Base-by-base conservation (phyloP, 1,284 basidiomycete species). In the Taiwanofungus camphoratus region DNA sequence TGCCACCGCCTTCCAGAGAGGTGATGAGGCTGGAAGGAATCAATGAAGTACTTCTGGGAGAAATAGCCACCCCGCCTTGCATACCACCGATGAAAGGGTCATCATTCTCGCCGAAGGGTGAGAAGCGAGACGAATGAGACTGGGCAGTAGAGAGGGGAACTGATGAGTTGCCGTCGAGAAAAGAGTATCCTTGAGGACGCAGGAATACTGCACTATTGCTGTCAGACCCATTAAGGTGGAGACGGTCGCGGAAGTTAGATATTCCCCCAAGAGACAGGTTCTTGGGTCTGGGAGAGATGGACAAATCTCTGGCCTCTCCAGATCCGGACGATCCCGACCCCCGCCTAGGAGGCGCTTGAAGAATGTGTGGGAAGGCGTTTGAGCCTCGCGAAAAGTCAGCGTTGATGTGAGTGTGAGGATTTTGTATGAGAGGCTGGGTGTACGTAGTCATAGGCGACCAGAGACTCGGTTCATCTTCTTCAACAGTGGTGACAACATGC, bases 1-100 rank as follows among this genome's bases (percentile, higher is more conserved):
- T 42, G 20, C 49, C 46, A 22, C 46, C 38, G 24, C 63, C 59
- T 45, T 83, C 78, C 11, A 84, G 62, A 13, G 80, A 75, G 36
- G 69, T 68, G 52, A 81, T 76, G 32, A 82, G 65, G 51, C 73
- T 71, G 37, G 70, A 71, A 23, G 79, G 76, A 45, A 85, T 77
- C 42, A 76, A 64, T n/a, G 71, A 71, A 40, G 74, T 45, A 52
- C 60, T 54, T 41, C 49, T 40, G 21, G 60, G 59, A 21, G 60
- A 62, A 34, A 57, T 43, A 11, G 41, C 50, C 21, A 48, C 51
- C 26, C 51, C 46, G 21, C 48, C 52, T 15, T 42, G 36, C 9
- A 48, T 39, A 12, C 27, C 29, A 2, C 41, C 30, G 1, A 36
- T 20, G n/a, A 50, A 46, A 5, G 38, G 35, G n/a, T 57, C 53